Evolutionary conservation across 352 stramenopile species (phyloP).

Genomic region (Pythium coloratum): DNA sequence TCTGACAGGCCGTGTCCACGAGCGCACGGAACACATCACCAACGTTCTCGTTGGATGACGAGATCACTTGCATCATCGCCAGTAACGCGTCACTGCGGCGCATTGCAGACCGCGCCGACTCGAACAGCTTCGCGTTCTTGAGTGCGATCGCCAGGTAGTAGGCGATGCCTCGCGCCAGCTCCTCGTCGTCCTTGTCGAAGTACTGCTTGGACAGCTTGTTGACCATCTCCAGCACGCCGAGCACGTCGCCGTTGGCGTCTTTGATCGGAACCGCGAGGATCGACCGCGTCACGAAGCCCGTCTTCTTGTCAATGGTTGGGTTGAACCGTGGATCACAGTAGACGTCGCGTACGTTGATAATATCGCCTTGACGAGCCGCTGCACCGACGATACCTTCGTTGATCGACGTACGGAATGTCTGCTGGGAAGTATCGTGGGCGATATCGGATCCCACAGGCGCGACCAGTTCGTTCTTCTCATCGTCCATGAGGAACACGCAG

Average conservation of each 20-base stretch:
- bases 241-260: slow-evolving; percentile 58
- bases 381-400: slow-evolving; percentile 53
- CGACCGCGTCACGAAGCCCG: slow-evolving; percentile 66
- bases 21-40: slow-evolving; percentile 45
- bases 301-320: slow-evolving; percentile 51
- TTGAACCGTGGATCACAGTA: slow-evolving; percentile 73
- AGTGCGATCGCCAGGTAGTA: slow-evolving; percentile 69
- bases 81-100: slow-evolving; percentile 68
- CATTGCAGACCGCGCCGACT: slow-evolving; percentile 52
- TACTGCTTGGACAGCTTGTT: slow-evolving; percentile 70
- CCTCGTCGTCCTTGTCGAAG: slow-evolving; percentile 73
- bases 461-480: slow-evolving; percentile 57
- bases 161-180: slow-evolving; percentile 58
- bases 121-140: slow-evolving; percentile 66
- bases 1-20: slow-evolving; percentile 46
- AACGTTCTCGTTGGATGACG: slow-evolving; percentile 48
- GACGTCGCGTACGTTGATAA: slow-evolving; percentile 78
- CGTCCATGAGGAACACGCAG: slow-evolving; percentile 69
- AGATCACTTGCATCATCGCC: slow-evolving; percentile 57
- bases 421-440: slow-evolving; percentile 36
- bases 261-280: slow-evolving; percentile 85
- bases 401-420: slow-evolving; percentile 55
- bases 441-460: slow-evolving; percentile 50
- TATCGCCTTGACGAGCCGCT: slow-evolving; percentile 62
- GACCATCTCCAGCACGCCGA: slow-evolving; percentile 67